Evolutionary conservation across 2,329 filamentous ascomycete species (phyloP).

Genomic region (Fulvia fulva): DNA sequence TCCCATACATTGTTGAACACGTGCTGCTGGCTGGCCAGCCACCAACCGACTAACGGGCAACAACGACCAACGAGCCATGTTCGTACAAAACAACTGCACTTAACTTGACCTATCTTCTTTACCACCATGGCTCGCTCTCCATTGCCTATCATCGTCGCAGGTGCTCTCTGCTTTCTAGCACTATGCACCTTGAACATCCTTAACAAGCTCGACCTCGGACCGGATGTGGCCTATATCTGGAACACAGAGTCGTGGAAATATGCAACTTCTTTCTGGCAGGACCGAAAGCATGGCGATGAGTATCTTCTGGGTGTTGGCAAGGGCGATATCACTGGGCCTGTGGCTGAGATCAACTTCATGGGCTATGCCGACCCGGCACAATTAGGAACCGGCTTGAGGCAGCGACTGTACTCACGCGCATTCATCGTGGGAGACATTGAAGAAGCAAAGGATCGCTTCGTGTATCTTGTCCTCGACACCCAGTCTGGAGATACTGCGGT

Average conservation of each 20-base stretch:
- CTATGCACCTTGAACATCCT: slow-evolving; percentile 17
- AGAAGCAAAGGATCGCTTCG: slow-evolving; percentile 66
- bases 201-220: slow-evolving; percentile 10
- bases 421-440: slow-evolving; percentile 76
- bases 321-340: slow-evolving; percentile 72
- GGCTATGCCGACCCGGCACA: slow-evolving; percentile 87
- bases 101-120: not conserved
- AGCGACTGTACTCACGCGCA: slow-evolving; percentile 81
- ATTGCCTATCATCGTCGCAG: slow-evolving; percentile 13
- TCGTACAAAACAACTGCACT: not conserved
- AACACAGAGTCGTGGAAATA: not conserved
- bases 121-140: slow-evolving; percentile 19
- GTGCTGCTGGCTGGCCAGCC: not conserved
- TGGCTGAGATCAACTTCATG: slow-evolving; percentile 87
- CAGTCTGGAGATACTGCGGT: slow-evolving; percentile 86
- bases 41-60: not conserved
- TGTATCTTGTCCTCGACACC: slow-evolving; percentile 84
- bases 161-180: slow-evolving; percentile 16
- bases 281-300: slow-evolving; percentile 21
- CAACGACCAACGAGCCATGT: not conserved
- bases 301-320: slow-evolving; percentile 67
- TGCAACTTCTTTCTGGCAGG: not conserved
- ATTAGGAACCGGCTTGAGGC: slow-evolving; percentile 75
- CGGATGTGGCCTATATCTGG: not conserved
- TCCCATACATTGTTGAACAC: no score